phyloP scores from a whole-genome alignment of 805 yeast species.

The Lipomyces sp. region DNA sequence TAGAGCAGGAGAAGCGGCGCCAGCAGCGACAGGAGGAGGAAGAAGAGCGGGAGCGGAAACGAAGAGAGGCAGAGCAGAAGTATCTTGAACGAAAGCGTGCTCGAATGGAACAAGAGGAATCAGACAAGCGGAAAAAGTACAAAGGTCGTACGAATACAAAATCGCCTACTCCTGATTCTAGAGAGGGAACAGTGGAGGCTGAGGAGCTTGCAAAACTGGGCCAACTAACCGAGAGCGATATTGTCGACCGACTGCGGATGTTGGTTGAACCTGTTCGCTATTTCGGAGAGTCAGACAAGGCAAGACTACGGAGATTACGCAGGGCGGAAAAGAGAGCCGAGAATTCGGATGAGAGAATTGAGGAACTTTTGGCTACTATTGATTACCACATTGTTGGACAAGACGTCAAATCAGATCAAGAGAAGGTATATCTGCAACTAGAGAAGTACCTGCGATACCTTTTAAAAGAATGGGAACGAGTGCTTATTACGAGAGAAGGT shows the following conservation, averaged over 20 bases:
- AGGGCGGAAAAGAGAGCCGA: constrained; percentile 36
- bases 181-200: neutral
- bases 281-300: constrained; percentile 39
- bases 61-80: constrained; percentile 37
- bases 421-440: constrained; percentile 49
- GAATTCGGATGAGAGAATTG: constrained; percentile 30
- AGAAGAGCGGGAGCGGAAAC: constrained; percentile 37
- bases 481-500: constrained; percentile 47
- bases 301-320: constrained; percentile 36
- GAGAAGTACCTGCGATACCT: constrained; percentile 56
- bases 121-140: constrained; percentile 34
- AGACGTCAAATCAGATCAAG: constrained; percentile 47
- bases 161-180: neutral
- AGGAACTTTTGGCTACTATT: constrained; percentile 42
- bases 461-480: constrained; percentile 52
- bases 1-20: constrained; percentile 42
- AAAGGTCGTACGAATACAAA: neutral
- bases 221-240: constrained; percentile 41
- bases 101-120: constrained; percentile 37
- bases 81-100: constrained; percentile 37
- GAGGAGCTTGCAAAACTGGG: neutral
- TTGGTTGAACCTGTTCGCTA: constrained; percentile 40
- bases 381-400: constrained; percentile 40
- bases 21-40: constrained; percentile 41
- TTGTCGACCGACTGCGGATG: constrained; percentile 40